These are phyloP conservation scores for Calvatia gigantea DNA, from an alignment of 768 basidiomycete species.

Conservation along the genomic window DNA sequence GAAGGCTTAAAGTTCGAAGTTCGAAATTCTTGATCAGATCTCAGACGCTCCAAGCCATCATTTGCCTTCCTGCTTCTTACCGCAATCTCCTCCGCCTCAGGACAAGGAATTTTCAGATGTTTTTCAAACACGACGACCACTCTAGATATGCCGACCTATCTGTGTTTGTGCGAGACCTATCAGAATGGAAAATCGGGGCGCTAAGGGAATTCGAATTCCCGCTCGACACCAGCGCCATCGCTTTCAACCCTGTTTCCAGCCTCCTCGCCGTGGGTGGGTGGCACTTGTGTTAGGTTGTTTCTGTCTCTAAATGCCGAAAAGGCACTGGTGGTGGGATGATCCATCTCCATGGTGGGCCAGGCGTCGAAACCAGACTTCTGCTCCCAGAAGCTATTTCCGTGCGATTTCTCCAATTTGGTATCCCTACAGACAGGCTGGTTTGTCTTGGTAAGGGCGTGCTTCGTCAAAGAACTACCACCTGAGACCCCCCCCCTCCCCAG, in stretches of 20 bases:
- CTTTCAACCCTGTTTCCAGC: conserved; percentile 57
- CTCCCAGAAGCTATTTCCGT: conserved; percentile 44
- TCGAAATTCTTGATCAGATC: no score
- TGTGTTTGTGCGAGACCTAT: conserved; percentile 46
- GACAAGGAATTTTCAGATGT: conserved; percentile 27
- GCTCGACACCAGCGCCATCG: conserved; percentile 47
- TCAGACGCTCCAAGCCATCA: no score
- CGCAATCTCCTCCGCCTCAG: conserved; percentile 2
- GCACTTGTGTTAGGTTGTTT: background rate
- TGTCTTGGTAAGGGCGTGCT: conserved; percentile 50
- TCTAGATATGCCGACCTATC: conserved; percentile 50
- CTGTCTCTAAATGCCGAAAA: conserved; percentile 21
- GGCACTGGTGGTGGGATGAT: conserved; percentile 66
- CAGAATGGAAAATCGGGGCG: conserved; percentile 53
- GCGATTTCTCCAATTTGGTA: conserved; percentile 62
- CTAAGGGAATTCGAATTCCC: conserved; percentile 49
- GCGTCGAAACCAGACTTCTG: conserved; percentile 50
- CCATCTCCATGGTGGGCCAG: conserved; percentile 63
- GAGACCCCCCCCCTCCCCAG: conserved; percentile 24
- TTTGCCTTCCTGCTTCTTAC: background rate
- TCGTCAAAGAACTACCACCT: background rate
- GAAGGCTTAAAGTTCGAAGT: no score
- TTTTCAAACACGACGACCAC: conserved; percentile 32
- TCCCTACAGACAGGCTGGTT: conserved; percentile 48
- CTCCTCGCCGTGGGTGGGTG: conserved; percentile 57